phyloP scores from a whole-genome alignment of 2,329 filamentous ascomycete genomes.

The Talaromyces sp. region DNA sequence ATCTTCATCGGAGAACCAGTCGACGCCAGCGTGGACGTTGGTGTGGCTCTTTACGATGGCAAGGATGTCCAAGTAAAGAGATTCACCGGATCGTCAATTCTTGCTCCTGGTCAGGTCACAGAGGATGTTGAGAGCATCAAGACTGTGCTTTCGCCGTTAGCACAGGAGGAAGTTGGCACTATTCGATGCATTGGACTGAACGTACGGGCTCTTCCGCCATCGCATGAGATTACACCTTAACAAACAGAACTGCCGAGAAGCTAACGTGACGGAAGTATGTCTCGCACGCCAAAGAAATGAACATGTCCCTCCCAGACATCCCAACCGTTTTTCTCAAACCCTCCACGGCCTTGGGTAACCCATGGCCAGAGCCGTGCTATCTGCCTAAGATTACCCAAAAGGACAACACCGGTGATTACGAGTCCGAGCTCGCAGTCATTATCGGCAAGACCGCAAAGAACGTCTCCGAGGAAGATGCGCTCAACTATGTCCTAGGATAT shows the following conservation, averaged over 20 bases:
- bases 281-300: conserved; percentile 51
- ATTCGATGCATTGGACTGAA: conserved; percentile 60
- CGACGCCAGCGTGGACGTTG: conserved; percentile 54
- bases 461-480: conserved; percentile 54
- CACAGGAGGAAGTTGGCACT: conserved; percentile 50
- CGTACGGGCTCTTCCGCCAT: conserved; percentile 29
- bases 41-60: conserved; percentile 53
- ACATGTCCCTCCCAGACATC: conserved; percentile 50
- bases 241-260: not conserved
- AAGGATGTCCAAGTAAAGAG: conserved; percentile 55
- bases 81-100: conserved; percentile 57
- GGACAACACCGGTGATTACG: conserved; percentile 57
- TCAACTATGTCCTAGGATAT: conserved; percentile 62
- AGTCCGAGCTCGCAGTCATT: conserved; percentile 57
- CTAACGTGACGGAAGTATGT: conserved; percentile 38
- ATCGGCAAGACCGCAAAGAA: conserved; percentile 54
- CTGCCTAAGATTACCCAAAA: conserved; percentile 54
- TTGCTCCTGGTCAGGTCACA: conserved; percentile 53
- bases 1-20: conserved; percentile 56
- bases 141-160: conserved; percentile 51
- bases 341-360: conserved; percentile 51
- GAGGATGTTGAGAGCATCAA: conserved; percentile 35
- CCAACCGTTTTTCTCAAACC: conserved; percentile 61
- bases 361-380: conserved; percentile 49
- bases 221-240: not conserved